Base-by-base conservation (phyloP, 805 yeast species). In the Candida andamanensis region DNA sequence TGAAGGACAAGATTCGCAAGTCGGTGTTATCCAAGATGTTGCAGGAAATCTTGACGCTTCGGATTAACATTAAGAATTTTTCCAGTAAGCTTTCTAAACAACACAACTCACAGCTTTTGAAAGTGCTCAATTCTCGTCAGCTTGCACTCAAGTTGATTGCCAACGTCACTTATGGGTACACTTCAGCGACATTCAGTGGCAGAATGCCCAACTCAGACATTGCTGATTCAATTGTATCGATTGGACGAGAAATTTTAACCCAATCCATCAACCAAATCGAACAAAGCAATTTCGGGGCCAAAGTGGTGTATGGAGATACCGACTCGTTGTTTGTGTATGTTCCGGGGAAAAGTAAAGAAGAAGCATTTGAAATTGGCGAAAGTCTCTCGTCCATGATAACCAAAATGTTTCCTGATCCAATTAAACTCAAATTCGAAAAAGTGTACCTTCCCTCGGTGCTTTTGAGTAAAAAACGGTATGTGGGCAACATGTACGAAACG, bases 181-280 rank as follows among this genome's bases (percentile, higher is more conserved):
- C 97, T 0, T 82, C 96, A 1, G 98, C 98, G 0, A 77, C 95
- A 0, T 92, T 82, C 50, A 85, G 95, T 6, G 98, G 98, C 0
- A 64, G 98, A 41, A 92, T 92, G 98, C 97, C 98, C 0, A 85
- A 92, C 46, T 78, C 95, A 0, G 97, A 89, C 51, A 70, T 92
- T 18, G 95, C 98, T 0, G 98, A 92, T 58, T 82, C 94, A 9
- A 85, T 92, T 52, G 98, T 92, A 1, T 77, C 87, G 15, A 78
- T 92, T 0, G 98, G 92, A 0, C 64, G 97, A 33, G 97, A 90
- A 54, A 81, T 86, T 0, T 59, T 92, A 30, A 78, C 78, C 32
- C 67, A 69, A 31, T 81, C 96, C 0, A 78, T 86, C 17, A 69
- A 70, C 1, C 48, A 70, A 29, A 89, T 92, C 31, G 94, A 87